phyloP scores from a whole-genome alignment of 2,329 filamentous ascomycete genomes.

The Cryphonectria japonica region DNA sequence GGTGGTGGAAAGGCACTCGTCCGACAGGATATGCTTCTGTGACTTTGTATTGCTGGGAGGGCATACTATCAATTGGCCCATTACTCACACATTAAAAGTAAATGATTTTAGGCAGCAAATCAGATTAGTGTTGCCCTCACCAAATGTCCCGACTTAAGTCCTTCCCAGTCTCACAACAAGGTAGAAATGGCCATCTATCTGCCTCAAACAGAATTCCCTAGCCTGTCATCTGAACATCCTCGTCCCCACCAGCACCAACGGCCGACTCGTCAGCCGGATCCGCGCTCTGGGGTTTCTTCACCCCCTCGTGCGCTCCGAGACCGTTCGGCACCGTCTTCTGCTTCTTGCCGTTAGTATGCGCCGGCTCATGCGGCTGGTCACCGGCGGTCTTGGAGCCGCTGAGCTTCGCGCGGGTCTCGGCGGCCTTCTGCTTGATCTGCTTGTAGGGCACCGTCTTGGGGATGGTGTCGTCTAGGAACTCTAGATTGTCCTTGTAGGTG shows the following conservation, averaged over 20 bases:
- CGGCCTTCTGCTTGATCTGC: conserved; percentile 70
- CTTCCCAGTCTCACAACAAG: neutral
- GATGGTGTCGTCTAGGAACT: conserved; percentile 90
- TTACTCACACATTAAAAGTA: neutral
- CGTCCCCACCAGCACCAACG: conserved; percentile 36
- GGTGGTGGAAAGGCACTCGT: conserved; percentile 40
- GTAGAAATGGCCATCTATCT: neutral
- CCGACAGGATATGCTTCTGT: neutral
- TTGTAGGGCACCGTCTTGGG: conserved; percentile 84
- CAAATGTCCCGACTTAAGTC: neutral
- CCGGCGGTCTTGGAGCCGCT: conserved; percentile 45
- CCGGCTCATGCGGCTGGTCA: conserved; percentile 33
- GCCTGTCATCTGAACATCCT: conserved; percentile 64
- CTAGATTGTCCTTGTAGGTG: conserved; percentile 86
- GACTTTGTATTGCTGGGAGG: conserved; percentile 1
- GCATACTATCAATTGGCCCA: neutral
- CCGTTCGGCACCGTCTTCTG: conserved; percentile 37
- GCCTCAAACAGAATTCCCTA: neutral
- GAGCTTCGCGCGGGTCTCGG: conserved; percentile 52
- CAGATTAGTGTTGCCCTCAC: neutral
- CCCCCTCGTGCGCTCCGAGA: conserved; percentile 38
- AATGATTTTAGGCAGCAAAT: neutral
- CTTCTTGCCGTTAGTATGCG: conserved; percentile 43
- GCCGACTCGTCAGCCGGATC: conserved; percentile 39
- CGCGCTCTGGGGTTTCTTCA: conserved; percentile 37